These are phyloP conservation scores for Ogataea populi-albae DNA, from an alignment of 805 yeast species.

Conservation along the genomic window DNA sequence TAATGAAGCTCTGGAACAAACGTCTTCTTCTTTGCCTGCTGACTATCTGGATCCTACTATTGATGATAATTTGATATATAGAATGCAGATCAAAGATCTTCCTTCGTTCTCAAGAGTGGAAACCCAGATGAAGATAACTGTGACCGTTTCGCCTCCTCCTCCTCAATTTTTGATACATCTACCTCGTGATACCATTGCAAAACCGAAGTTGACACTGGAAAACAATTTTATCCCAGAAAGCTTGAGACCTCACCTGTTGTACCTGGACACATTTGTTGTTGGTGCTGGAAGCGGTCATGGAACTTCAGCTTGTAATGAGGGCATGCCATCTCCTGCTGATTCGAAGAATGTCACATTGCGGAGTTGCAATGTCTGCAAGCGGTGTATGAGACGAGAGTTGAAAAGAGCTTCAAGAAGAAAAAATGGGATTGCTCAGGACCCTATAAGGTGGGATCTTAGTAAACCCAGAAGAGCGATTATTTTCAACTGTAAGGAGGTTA, in stretches of 20 bases:
- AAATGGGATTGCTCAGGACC: conserved; percentile 69
- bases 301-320: conserved; percentile 3
- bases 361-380: conserved; percentile 73
- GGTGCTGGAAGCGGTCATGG: conserved; percentile 17
- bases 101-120: conserved; percentile 90
- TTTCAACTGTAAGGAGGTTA: conserved; percentile 86
- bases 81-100: conserved; percentile 53
- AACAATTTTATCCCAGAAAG: conserved; percentile 46
- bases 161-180: conserved; percentile 68
- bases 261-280: conserved; percentile 78
- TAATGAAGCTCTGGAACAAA: conserved; percentile 25
- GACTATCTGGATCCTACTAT: conserved; percentile 24
- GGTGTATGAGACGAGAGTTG: conserved; percentile 90
- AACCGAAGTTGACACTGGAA: conserved; percentile 72
- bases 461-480: conserved; percentile 79
- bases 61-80: conserved; percentile 36
- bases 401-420: conserved; percentile 93
- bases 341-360: conserved; percentile 18
- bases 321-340: conserved; percentile 1
- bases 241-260: conserved; percentile 53
- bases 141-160: conserved; percentile 74
- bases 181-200: conserved; percentile 84
- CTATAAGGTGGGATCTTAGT: conserved; percentile 72
- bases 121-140: conserved; percentile 81
- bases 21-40: conserved; percentile 28